Evolutionary conservation across 352 stramenopile genomes (phyloP).

Genomic region (Halophytophthora polymorphica): DNA sequence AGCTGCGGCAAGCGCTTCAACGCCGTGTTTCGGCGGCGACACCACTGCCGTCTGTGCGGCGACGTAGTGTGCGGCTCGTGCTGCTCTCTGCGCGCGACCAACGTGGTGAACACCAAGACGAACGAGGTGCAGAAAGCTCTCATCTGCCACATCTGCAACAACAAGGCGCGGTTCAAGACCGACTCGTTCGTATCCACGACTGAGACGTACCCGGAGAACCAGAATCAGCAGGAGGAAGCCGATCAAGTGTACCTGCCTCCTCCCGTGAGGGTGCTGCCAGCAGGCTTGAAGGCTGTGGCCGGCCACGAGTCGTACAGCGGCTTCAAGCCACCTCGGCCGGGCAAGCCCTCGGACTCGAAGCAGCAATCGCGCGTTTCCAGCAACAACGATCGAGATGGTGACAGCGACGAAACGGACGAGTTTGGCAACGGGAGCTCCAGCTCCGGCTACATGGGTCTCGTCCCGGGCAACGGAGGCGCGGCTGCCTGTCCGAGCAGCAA

Average conservation of each 20-base stretch:
- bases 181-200: conserved; percentile 27
- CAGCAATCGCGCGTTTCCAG: no score
- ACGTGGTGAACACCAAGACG: conserved; percentile 24
- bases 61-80: conserved; percentile 63
- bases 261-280: conserved; percentile 7
- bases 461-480: conserved; percentile 16
- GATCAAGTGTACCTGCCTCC: conserved; percentile 6
- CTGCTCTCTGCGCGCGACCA: conserved; percentile 41
- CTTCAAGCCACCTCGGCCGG: conserved; percentile 9
- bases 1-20: conserved; percentile 72
- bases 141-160: conserved; percentile 69
- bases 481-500: conserved; percentile 26
- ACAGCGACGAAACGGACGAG: conserved; percentile 14
- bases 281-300: conserved; percentile 15
- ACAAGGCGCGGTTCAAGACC: conserved; percentile 36
- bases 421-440: conserved; percentile 21
- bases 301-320: conserved; percentile 9
- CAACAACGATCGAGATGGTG: conserved; percentile 7
- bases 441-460: conserved; percentile 24
- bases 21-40: conserved; percentile 44
- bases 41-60: conserved; percentile 66
- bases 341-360: not conserved
- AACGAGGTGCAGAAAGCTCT: conserved; percentile 50
- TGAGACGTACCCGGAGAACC: conserved; percentile 23
- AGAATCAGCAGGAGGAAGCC: conserved; percentile 19